Evolutionary conservation across 768 basidiomycete species (phyloP).

Genomic region (Pholiota microspora): DNA sequence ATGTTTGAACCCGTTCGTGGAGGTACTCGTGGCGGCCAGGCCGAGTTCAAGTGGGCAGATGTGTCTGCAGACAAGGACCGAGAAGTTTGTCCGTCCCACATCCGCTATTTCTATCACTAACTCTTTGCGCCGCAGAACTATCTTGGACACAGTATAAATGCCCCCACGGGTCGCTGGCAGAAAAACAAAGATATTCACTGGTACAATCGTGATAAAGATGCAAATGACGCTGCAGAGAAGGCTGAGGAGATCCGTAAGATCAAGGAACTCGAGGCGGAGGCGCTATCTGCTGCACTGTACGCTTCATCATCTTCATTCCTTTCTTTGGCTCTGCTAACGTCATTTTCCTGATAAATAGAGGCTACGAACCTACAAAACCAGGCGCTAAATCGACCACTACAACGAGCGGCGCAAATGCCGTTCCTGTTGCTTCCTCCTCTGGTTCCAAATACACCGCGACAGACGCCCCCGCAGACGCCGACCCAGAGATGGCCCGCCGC

Average conservation of each 20-base stretch:
- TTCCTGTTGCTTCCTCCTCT: conserved; percentile 20
- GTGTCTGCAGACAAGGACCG: conserved; percentile 91
- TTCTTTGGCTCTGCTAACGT: neutral
- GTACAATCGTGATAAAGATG: conserved; percentile 72
- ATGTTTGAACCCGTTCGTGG: conserved; percentile 89
- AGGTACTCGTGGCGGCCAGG: conserved; percentile 89
- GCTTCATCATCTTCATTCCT: conserved; percentile 13
- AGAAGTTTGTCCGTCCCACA: conserved; percentile 51
- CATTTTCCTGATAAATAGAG: conserved; percentile 40
- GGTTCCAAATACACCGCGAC: conserved; percentile 21
- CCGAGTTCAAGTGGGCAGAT: conserved; percentile 89
- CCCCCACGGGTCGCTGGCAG: conserved; percentile 95
- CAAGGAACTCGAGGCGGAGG: conserved; percentile 90
- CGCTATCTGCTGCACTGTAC: conserved; percentile 78
- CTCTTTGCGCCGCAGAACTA: conserved; percentile 66
- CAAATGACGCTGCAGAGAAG: conserved; percentile 41
- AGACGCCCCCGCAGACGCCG: conserved; percentile 18
- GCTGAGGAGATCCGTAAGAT: conserved; percentile 75
- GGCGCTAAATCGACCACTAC: conserved; percentile 8
- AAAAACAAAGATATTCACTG: conserved; percentile 97
- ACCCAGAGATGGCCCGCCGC: conserved; percentile 11
- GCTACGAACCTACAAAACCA: conserved; percentile 60
- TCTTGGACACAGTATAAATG: conserved; percentile 92
- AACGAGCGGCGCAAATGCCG: conserved; percentile 25
- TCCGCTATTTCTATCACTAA: too few species aligned